Evolutionary conservation across 768 basidiomycete species (phyloP).

Genomic region (Leccinum truebloodii): DNA sequence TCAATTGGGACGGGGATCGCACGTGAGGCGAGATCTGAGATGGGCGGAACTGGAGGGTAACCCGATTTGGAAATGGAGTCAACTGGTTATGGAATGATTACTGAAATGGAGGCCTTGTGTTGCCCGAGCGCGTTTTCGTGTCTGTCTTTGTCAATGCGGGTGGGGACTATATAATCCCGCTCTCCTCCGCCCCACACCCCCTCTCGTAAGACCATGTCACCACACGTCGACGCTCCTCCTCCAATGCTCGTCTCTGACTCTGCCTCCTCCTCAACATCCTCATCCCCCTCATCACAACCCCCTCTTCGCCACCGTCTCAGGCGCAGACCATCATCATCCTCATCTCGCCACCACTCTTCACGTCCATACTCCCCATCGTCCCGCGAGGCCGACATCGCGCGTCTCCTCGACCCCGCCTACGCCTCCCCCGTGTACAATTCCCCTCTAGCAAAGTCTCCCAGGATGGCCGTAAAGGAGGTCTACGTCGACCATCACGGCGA

Average conservation of each 20-base stretch:
- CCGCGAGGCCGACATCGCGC: conserved; percentile 54
- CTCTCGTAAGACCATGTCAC: conserved; percentile 2
- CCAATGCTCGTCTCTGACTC: conserved; percentile 23
- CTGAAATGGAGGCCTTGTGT: conserved; percentile 26
- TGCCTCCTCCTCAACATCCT: conserved; percentile 20
- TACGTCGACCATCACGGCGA: conserved; percentile 64
- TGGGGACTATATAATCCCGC: conserved; percentile 34
- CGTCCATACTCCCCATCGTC: conserved; percentile 38
- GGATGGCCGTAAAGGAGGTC: conserved; percentile 31
- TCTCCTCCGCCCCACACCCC: conserved; percentile 15
- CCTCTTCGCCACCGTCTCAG: conserved; percentile 26
- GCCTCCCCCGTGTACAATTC: conserved; percentile 36
- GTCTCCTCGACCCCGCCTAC: conserved; percentile 67
- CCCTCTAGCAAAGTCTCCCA: conserved; percentile 20
- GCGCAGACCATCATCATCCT: conserved; percentile 30
- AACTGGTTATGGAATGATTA: conserved; percentile 31
- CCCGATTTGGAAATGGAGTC: conserved; percentile 20
- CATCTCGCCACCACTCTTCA: conserved; percentile 23
- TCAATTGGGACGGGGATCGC: conserved; percentile 18
- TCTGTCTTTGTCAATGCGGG: conserved; percentile 29
- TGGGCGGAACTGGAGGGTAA: conserved; percentile 12
- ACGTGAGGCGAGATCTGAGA: conserved; percentile 35
- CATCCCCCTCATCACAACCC: conserved; percentile 18
- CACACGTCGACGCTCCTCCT: conserved; percentile 7
- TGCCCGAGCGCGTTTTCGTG: conserved; percentile 29